These are phyloP conservation scores for Setomelanomma holmii DNA, from an alignment of 2,329 filamentous ascomycete genomes.

Conservation along the genomic window DNA sequence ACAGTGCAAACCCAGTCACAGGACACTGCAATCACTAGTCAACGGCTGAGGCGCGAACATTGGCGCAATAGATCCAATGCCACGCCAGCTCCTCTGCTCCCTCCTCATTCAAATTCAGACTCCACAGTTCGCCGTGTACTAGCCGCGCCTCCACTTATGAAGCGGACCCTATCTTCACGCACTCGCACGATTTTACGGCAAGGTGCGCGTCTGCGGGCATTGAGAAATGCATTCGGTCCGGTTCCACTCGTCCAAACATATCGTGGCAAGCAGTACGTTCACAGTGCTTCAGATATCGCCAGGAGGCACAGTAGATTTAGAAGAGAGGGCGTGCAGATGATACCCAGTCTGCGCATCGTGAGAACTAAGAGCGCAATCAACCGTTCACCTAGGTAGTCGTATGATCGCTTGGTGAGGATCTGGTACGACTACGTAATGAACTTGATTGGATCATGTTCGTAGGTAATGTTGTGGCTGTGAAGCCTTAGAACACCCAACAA, in stretches of 20 bases:
- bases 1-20: no score
- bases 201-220: neutral
- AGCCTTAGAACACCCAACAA: no score
- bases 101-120: neutral
- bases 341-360: conserved; percentile 4
- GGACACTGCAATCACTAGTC: no score
- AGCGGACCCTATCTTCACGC: conserved; percentile 4
- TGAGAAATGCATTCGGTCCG: neutral
- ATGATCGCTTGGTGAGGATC: neutral
- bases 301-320: conserved; percentile 8
- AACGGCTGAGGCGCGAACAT: neutral
- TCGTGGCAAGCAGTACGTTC: conserved; percentile 6
- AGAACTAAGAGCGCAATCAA: neutral
- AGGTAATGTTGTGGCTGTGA: no score
- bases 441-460: no score
- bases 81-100: neutral
- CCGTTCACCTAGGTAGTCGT: neutral
- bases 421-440: no score
- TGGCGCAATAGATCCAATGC: no score
- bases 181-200: conserved; percentile 4
- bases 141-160: neutral
- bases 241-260: conserved; percentile 6
- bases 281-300: conserved; percentile 2
- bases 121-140: neutral
- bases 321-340: conserved; percentile 6